These are phyloP conservation scores for Tanacetum coccineum DNA, from an alignment of 129 eudicot species.

Conservation along the genomic window DNA sequence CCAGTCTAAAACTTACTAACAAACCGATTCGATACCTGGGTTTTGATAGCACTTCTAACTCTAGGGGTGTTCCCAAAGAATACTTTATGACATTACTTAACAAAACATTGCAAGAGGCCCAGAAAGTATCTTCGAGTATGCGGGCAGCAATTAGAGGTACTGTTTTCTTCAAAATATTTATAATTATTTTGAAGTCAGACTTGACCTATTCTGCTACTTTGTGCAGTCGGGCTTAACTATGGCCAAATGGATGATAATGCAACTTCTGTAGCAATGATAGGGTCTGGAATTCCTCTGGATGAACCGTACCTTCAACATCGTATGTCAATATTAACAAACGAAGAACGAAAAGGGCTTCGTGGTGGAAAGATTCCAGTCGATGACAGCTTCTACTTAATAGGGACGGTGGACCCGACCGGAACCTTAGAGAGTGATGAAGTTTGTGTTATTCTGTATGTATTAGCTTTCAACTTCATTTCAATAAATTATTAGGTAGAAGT, in stretches of 20 bases:
- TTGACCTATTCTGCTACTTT: constrained; percentile 6
- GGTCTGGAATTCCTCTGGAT: constrained; percentile 51
- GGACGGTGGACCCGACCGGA: constrained; percentile 39
- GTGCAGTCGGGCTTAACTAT: constrained; percentile 58
- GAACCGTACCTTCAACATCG: constrained; percentile 34
- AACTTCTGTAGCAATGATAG: constrained; percentile 53
- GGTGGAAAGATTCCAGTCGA: constrained; percentile 24
- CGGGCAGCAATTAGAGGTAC: constrained; percentile 51
- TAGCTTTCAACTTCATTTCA: constrained; percentile 7
- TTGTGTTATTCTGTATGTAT: constrained; percentile 32
- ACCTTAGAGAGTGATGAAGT: constrained; percentile 31
- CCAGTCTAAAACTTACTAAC: too few relatives aligned
- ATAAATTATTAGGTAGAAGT: background rate
- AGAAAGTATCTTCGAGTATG: constrained; percentile 31
- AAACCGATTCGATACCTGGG: too few relatives aligned
- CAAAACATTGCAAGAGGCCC: constrained; percentile 47
- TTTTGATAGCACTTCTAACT: constrained; percentile 58
- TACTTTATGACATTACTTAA: background rate
- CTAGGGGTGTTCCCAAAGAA: background rate
- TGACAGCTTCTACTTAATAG: constrained; percentile 31
- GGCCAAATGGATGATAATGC: constrained; percentile 46
- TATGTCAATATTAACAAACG: constrained; percentile 27
- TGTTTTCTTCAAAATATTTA: background rate
- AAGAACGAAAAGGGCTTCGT: constrained; percentile 33
- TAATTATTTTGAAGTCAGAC: background rate